Conservation (phyloP, 2,329 filamentous ascomycete genomes). For the Neonectria sp. region DNA sequence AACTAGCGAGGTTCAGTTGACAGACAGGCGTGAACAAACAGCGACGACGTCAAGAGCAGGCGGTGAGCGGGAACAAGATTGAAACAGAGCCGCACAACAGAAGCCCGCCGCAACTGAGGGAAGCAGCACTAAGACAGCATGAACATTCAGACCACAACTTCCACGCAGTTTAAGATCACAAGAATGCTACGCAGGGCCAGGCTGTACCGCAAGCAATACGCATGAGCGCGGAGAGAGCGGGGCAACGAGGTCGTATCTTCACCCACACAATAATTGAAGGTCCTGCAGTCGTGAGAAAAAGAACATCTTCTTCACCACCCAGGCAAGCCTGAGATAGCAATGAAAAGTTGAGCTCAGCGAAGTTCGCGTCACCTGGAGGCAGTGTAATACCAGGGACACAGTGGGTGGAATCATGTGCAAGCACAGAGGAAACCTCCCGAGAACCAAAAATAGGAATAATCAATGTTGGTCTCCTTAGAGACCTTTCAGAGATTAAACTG, state of each 20-base stretch:
- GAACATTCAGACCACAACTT: neutral
- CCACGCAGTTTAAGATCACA: too few species aligned
- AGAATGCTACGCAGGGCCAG: too few species aligned
- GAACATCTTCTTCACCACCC: constrained; percentile 52
- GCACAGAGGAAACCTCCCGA: constrained; percentile 54
- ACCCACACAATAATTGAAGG: too few species aligned
- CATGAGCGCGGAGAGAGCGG: too few species aligned
- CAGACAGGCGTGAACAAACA: neutral
- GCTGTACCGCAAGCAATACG: too few species aligned
- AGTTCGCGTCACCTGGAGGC: constrained; percentile 58
- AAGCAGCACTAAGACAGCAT: neutral
- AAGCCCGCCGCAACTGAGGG: too few species aligned
- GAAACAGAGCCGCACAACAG: neutral
- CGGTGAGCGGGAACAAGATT: neutral
- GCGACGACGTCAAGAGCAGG: neutral
- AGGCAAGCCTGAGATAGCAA: constrained; percentile 52
- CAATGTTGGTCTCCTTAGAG: constrained; percentile 79
- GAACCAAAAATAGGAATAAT: constrained; percentile 80
- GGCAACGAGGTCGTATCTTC: too few species aligned
- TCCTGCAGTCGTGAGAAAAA: too few species aligned
- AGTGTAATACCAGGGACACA: constrained; percentile 60
- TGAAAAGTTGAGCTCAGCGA: constrained; percentile 51
- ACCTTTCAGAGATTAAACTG: constrained; percentile 96
- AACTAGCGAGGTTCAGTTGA: neutral
- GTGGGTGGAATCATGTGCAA: constrained; percentile 55